A percentile compares a stretch with the other conserved stretches of the same genome.
These are phyloP conservation scores for Termitomyces heimii DNA, from an alignment of 768 basidiomycete genomes.

Conservation along the genomic window DNA sequence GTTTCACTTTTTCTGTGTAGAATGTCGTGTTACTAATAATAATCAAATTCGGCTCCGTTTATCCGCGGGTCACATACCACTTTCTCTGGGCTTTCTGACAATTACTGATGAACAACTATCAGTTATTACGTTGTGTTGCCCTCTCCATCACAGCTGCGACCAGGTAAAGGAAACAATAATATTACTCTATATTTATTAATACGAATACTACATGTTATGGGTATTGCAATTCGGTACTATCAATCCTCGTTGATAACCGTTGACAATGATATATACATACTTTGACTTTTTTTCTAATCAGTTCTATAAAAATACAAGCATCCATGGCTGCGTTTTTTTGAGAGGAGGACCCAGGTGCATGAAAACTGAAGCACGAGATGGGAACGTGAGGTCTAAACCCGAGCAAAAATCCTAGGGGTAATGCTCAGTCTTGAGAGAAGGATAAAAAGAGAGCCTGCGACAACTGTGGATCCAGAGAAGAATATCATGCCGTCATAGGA, in stretches of 20 bases:
- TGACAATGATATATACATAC: neutral
- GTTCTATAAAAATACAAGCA: constrained; percentile 2
- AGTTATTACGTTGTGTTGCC: too few relatives aligned
- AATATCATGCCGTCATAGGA: constrained; percentile 46
- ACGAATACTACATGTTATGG: neutral
- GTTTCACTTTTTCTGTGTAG: too few relatives aligned
- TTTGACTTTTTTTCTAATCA: neutral
- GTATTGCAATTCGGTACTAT: neutral
- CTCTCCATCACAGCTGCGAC: neutral
- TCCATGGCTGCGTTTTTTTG: too few relatives aligned
- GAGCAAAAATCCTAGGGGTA: constrained; percentile 33
- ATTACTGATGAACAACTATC: too few relatives aligned
- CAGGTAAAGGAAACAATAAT: too few relatives aligned
- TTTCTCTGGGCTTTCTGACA: neutral
- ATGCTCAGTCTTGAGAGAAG: constrained; percentile 43
- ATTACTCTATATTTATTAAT: neutral
- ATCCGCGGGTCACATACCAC: neutral
- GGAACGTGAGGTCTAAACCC: constrained; percentile 22
- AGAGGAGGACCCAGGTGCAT: neutral
- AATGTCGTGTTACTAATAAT: too few relatives aligned
- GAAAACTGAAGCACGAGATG: too few relatives aligned
- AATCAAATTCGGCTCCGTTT: too few relatives aligned
- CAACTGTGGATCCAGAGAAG: constrained; percentile 53
- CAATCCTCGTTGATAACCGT: neutral
- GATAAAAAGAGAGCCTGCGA: constrained; percentile 55